Percentiles rank a stretch among this genome's conserved stretches.
Conservation (phyloP, 345 rosid species). For the Rhizophora apiculata region DNA sequence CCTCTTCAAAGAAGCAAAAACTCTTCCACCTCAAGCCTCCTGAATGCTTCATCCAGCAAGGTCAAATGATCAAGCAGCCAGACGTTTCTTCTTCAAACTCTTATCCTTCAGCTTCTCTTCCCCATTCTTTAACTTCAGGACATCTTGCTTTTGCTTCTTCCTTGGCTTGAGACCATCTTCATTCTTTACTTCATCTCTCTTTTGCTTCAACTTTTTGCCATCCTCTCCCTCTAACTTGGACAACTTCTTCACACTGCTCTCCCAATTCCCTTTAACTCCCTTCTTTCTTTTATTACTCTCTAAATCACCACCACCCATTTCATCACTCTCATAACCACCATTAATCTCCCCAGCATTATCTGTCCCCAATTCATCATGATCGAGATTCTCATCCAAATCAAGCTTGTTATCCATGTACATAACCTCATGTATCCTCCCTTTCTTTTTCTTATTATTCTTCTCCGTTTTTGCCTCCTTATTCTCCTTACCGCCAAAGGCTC, state of each 20-base stretch:
- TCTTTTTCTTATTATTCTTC: slow-evolving; percentile 42
- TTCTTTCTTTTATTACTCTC: slow-evolving; percentile 32
- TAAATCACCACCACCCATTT: slow-evolving; percentile 24
- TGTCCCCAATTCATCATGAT: slow-evolving; percentile 33
- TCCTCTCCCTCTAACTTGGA: slow-evolving; percentile 7
- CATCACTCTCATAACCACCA: slow-evolving; percentile 22
- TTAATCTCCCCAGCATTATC: slow-evolving; percentile 11
- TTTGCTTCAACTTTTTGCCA: slow-evolving; percentile 8
- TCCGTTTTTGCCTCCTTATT: slow-evolving; percentile 15
- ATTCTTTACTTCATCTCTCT: neutral
- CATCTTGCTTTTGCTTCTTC: slow-evolving; percentile 8
- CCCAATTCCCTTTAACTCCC: slow-evolving; percentile 10
- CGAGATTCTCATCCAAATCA: slow-evolving; percentile 16
- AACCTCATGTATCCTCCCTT: slow-evolving; percentile 75
- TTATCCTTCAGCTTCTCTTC: neutral
- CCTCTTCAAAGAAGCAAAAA: neutral
- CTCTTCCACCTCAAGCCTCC: neutral
- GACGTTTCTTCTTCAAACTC: neutral
- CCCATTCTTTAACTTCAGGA: neutral
- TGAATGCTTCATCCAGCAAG: neutral
- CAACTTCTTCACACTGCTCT: slow-evolving; percentile 13
- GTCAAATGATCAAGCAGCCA: neutral
- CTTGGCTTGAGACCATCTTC: neutral
- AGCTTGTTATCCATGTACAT: slow-evolving; percentile 62
- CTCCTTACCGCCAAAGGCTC: neutral